Percentiles rank a stretch among this genome's conserved stretches.
These are phyloP conservation scores for Athelia psychrophila DNA, from an alignment of 1,284 basidiomycete genomes.

Conservation along the genomic window DNA sequence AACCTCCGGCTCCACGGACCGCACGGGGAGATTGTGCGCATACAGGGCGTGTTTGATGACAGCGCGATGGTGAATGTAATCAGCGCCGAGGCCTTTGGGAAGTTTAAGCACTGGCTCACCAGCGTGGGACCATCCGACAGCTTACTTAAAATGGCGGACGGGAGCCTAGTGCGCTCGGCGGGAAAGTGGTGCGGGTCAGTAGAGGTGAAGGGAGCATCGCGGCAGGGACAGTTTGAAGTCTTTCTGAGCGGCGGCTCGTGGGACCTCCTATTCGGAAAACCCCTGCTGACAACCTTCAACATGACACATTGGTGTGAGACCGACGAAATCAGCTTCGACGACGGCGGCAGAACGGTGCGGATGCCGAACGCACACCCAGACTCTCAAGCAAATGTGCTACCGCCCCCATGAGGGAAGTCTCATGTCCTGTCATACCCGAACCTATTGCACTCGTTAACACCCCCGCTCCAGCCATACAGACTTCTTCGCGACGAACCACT, in stretches of 20 bases:
- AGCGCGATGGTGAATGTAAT: slow-evolving; percentile 27
- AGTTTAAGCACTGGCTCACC: slow-evolving; percentile 11
- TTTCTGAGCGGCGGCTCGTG: slow-evolving; percentile 29
- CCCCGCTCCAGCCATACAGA: too few species aligned
- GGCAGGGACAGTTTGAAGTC: slow-evolving; percentile 24
- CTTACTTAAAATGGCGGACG: slow-evolving; percentile 26
- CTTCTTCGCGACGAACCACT: too few species aligned
- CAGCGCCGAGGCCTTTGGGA: slow-evolving; percentile 12
- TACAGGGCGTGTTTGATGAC: slow-evolving; percentile 20
- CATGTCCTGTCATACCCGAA: too few species aligned
- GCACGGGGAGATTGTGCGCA: slow-evolving; percentile 5
- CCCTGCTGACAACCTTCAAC: slow-evolving; percentile 19
- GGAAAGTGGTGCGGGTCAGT: slow-evolving; percentile 24
- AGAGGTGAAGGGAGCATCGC: slow-evolving; percentile 9
- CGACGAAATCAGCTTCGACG: too few species aligned
- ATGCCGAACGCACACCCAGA: too few species aligned
- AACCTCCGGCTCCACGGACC: slow-evolving; percentile 1
- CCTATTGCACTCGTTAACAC: too few species aligned
- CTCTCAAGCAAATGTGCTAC: too few species aligned
- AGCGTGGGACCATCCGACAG: slow-evolving; percentile 11
- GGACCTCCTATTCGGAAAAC: slow-evolving; percentile 30
- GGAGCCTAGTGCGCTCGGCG: slow-evolving; percentile 17
- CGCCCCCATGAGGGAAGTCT: too few species aligned
- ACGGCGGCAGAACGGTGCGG: too few species aligned
- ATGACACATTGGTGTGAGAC: too few species aligned